Evolutionary conservation across 148 eudicot genomes (phyloP).

Genomic region (Rhododendron ovatum): DNA sequence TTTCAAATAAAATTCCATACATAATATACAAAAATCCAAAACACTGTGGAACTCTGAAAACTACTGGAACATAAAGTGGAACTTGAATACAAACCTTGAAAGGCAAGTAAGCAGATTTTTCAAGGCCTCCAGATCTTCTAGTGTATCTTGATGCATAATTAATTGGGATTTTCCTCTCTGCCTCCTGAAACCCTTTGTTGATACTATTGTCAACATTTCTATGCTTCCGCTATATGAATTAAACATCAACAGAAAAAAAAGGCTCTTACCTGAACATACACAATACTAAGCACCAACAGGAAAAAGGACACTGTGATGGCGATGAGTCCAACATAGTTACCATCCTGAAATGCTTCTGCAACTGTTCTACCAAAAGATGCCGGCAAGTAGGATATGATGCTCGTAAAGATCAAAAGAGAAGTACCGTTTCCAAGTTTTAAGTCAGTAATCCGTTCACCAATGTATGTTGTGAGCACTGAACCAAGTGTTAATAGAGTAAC

Average conservation of each 20-base stretch:
- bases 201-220: slow-evolving; percentile 18
- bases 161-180: slow-evolving; percentile 96
- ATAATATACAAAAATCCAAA: neutral
- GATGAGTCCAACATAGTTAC: slow-evolving; percentile 76
- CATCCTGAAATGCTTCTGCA: slow-evolving; percentile 84
- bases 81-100: slow-evolving; percentile 61
- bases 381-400: slow-evolving; percentile 93
- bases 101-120: slow-evolving; percentile 91
- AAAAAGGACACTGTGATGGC: slow-evolving; percentile 63
- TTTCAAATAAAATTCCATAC: neutral
- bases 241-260: neutral
- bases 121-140: slow-evolving; percentile 76
- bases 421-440: slow-evolving; percentile 98
- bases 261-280: slow-evolving; percentile 85
- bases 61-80: neutral
- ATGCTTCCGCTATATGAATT: slow-evolving; percentile 6
- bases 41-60: neutral
- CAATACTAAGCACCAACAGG: slow-evolving; percentile 85
- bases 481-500: slow-evolving; percentile 86
- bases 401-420: slow-evolving; percentile 92
- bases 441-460: slow-evolving; percentile 92
- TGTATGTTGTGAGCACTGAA: slow-evolving; percentile 79
- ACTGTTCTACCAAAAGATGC: slow-evolving; percentile 98
- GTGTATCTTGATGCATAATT: slow-evolving; percentile 96
- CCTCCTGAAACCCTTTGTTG: slow-evolving; percentile 71